These are phyloP conservation scores for Coniosporium tulheliwenetii DNA, from an alignment of 2,329 filamentous ascomycete genomes.

Conservation along the genomic window DNA sequence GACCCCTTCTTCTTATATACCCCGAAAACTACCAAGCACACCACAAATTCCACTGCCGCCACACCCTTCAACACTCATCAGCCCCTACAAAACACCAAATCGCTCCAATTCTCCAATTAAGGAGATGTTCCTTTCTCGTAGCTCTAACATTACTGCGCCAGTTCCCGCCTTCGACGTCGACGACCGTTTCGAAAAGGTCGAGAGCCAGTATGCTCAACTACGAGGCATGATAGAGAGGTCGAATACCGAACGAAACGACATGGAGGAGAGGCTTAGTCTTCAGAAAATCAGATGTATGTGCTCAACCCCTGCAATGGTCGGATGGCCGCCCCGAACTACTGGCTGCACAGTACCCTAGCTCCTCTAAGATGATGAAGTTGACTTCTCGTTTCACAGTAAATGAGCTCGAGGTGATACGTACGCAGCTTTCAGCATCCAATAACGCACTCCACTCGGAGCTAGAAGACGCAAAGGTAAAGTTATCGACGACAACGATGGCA, in stretches of 20 bases:
- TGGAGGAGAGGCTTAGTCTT: slow-evolving; percentile 59
- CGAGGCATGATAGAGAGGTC: slow-evolving; percentile 58
- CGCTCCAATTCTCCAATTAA: slow-evolving; percentile 12
- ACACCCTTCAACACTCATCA: slow-evolving; percentile 3
- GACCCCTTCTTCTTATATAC: slow-evolving; percentile 7
- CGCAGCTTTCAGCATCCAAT: slow-evolving; percentile 35
- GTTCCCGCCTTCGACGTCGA: slow-evolving; percentile 66
- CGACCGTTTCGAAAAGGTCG: slow-evolving; percentile 59
- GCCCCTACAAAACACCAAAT: slow-evolving; percentile 3
- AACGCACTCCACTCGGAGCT: slow-evolving; percentile 50
- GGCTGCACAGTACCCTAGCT: neutral
- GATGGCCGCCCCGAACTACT: neutral
- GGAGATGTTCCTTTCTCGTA: slow-evolving; percentile 40
- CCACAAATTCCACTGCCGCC: slow-evolving; percentile 1
- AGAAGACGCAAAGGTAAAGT: slow-evolving; percentile 40
- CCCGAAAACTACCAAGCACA: slow-evolving; percentile 4
- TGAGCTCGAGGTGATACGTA: slow-evolving; percentile 39
- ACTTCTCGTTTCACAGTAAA: slow-evolving; percentile 24
- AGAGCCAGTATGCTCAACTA: slow-evolving; percentile 55
- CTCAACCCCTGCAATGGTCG: neutral
- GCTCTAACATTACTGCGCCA: slow-evolving; percentile 48
- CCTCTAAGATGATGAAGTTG: slow-evolving; percentile 1
- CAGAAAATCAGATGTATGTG: slow-evolving; percentile 60
- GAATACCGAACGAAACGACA: slow-evolving; percentile 47
- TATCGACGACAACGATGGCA: slow-evolving; percentile 30